phyloP scores from a whole-genome alignment of 192 early-diverging fungal species.

The Geranomyces variabilis region DNA sequence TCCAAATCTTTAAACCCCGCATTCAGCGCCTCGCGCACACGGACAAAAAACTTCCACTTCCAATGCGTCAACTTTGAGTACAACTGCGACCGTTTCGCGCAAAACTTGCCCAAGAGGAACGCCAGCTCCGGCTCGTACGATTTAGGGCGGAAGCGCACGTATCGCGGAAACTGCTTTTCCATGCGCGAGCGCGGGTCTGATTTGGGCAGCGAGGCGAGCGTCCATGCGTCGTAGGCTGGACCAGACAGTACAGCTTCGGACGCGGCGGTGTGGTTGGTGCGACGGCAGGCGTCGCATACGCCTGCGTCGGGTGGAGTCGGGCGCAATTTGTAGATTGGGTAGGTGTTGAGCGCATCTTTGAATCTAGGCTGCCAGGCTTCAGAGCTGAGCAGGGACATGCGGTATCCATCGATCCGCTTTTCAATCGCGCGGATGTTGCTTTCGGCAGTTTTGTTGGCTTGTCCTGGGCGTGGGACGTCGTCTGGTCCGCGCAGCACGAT shows the following conservation, averaged over 20 bases:
- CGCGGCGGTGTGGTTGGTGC: not conserved
- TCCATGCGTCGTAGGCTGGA: not conserved
- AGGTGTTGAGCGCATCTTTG: constrained; percentile 8
- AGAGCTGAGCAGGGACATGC: not conserved
- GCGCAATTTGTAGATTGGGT: not conserved
- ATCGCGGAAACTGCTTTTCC: too few relatives aligned
- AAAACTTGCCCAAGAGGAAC: not conserved
- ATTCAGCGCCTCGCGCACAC: not conserved
- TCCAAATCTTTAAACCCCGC: not conserved
- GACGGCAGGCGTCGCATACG: constrained; percentile 1
- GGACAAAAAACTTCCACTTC: not conserved
- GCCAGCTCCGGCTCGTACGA: not conserved
- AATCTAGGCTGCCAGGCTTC: constrained; percentile 7
- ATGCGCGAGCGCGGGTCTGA: not conserved
- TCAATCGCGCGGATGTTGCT: constrained; percentile 2
- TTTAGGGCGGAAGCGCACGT: too few relatives aligned
- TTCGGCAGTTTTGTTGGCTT: too few relatives aligned
- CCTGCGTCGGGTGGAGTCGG: not conserved
- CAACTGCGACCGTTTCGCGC: not conserved
- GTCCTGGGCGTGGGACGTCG: not conserved
- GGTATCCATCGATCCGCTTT: constrained; percentile 6
- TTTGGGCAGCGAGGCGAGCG: not conserved
- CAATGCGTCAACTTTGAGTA: not conserved
- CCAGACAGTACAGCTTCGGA: not conserved
- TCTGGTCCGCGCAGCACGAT: not conserved